These are phyloP conservation scores for Limnomonas spitsbergensis DNA, from an alignment of 139 green algal species.

Conservation along the genomic window DNA sequence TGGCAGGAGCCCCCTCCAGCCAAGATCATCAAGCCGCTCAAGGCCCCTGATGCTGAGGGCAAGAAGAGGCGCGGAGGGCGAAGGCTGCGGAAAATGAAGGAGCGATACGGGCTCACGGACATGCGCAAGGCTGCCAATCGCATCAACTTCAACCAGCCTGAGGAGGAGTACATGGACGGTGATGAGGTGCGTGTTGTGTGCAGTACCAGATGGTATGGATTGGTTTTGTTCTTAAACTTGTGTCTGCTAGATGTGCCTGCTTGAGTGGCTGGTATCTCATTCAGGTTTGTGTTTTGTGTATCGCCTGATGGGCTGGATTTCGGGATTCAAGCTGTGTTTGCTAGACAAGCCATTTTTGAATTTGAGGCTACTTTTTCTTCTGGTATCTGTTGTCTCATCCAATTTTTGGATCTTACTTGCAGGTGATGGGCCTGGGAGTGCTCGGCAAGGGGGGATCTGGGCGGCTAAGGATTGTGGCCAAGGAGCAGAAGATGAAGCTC, in stretches of 20 bases:
- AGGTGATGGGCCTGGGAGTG: slow-evolving; percentile 75
- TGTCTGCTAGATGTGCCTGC: background rate
- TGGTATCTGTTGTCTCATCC: no score
- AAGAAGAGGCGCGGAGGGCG: slow-evolving; percentile 89
- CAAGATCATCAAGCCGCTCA: slow-evolving; percentile 86
- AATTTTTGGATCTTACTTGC: no score
- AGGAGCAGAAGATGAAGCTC: slow-evolving; percentile 79
- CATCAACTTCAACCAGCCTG: slow-evolving; percentile 86
- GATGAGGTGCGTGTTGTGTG: slow-evolving; percentile 72
- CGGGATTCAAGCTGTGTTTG: no score
- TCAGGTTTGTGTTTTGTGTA: no score
- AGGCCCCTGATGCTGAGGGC: slow-evolving; percentile 76
- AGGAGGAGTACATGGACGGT: slow-evolving; percentile 92
- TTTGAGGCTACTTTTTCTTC: no score
- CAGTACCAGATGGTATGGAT: background rate
- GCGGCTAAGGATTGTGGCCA: slow-evolving; percentile 67
- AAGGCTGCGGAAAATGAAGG: slow-evolving; percentile 90
- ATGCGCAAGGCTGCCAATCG: slow-evolving; percentile 91
- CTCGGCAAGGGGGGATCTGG: slow-evolving; percentile 85
- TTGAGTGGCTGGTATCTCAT: no score
- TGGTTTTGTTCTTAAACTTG: background rate
- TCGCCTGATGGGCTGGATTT: no score
- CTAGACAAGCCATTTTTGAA: no score
- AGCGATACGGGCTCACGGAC: slow-evolving; percentile 57
- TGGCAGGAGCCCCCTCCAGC: slow-evolving; percentile 96